Conservation (phyloP, 257 asterid genomes). For the Craterostigma plantagineum region DNA sequence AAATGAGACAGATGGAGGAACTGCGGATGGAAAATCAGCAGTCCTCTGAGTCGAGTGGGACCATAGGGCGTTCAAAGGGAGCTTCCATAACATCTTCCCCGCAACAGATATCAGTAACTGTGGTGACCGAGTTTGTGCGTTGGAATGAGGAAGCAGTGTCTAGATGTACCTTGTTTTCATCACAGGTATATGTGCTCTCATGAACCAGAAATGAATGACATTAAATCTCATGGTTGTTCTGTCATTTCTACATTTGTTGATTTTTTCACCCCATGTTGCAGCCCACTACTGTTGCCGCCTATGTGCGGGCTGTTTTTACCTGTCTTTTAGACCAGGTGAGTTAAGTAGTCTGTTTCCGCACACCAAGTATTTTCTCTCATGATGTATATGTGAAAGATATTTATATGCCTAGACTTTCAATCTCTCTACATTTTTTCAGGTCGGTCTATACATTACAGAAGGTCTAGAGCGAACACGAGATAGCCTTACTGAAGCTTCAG, state of each 20-base stretch:
- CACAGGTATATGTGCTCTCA: conserved; percentile 36
- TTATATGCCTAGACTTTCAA: not conserved
- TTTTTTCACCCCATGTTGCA: conserved; percentile 14
- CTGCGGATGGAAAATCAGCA: conserved; percentile 66
- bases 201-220: no score
- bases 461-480: conserved; percentile 97
- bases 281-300: conserved; percentile 83
- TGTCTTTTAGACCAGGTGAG: conserved; percentile 88
- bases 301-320: conserved; percentile 77
- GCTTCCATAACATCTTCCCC: conserved; percentile 68
- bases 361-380: conserved; percentile 10
- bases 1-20: conserved; percentile 66
- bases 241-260: not conserved
- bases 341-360: conserved; percentile 8
- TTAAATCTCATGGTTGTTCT: not conserved
- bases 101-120: conserved; percentile 90
- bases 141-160: conserved; percentile 98
- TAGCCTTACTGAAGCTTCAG: conserved; percentile 87
- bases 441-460: conserved; percentile 55
- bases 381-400: conserved; percentile 5
- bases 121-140: conserved; percentile 87
- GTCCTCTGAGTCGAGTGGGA: conserved; percentile 65
- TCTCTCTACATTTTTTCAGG: conserved; percentile 32
- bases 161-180: conserved; percentile 63
- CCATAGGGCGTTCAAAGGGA: conserved; percentile 94